Evolutionary conservation across 805 yeast species (phyloP).

Genomic region (Wickerhamiella domercqiae): DNA sequence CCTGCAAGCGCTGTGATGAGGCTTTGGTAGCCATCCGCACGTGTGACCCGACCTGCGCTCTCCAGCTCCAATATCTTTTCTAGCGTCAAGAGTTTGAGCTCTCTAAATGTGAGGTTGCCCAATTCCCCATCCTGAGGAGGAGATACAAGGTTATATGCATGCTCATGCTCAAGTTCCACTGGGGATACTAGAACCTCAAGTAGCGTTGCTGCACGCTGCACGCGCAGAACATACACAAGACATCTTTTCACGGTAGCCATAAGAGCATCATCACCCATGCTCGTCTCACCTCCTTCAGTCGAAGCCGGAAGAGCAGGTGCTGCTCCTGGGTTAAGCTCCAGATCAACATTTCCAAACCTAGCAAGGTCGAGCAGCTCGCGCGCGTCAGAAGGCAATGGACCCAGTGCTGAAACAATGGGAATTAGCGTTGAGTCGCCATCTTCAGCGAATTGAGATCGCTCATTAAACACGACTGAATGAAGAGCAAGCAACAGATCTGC

Average conservation of each 20-base stretch:
- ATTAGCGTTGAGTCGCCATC: conserved; percentile 39
- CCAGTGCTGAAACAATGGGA: conserved; percentile 29
- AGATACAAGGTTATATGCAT: conserved; percentile 12
- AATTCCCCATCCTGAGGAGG: conserved; percentile 17
- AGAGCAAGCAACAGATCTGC: conserved; percentile 25
- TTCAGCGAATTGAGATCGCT: conserved; percentile 16
- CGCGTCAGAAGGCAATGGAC: conserved; percentile 31
- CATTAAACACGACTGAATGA: conserved; percentile 25
- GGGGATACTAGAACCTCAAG: conserved; percentile 55
- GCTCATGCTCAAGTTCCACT: conserved; percentile 55
- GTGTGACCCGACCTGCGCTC: conserved; percentile 42
- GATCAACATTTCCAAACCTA: conserved; percentile 36
- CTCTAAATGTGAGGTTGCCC: conserved; percentile 38
- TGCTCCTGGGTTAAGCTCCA: conserved; percentile 44
- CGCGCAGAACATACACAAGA: conserved; percentile 64
- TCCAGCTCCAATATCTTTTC: conserved; percentile 68
- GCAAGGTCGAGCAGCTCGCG: conserved; percentile 35
- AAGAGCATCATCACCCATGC: conserved; percentile 33
- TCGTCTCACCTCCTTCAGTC: conserved; percentile 31
- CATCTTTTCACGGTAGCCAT: conserved; percentile 47
- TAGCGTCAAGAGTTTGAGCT: conserved; percentile 59
- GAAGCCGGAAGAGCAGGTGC: conserved; percentile 14
- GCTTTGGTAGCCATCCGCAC: conserved; percentile 61
- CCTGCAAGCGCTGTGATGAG: conserved; percentile 68
- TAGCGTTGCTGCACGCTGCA: conserved; percentile 55